Base-by-base conservation (phyloP, 768 basidiomycete genomes). In the Leucosporidium scottii region DNA sequence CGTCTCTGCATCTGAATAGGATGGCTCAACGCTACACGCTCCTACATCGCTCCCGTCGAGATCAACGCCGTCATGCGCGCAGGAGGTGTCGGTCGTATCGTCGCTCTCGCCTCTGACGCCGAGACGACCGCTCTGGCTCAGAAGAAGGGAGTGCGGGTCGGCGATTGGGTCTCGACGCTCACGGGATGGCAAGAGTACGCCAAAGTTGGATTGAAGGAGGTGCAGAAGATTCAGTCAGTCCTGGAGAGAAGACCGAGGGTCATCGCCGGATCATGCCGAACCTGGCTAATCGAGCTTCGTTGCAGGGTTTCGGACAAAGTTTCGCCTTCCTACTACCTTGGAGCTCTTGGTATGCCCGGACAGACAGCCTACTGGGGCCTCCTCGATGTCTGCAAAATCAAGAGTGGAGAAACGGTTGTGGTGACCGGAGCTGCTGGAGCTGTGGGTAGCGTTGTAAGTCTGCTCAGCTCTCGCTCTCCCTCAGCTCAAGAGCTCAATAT, bases 351-450 rank as follows among this genome's bases (percentile, higher is more conserved):
- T 25, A 75, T 77, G 55, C 82, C 86, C 17, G 91, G 90, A 18
- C 67, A 69, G 76, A 94, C 93, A 8, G 93, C 93, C 7, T 96
- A 93, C 78, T 90, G 91, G 91, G 93, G 93, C 13, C 81, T 97
- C 34, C 81, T 85, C 77, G 89, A 91, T 59, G 82, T 94, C 56
- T 91, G 87, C 21, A 78, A 89, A 67, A 78, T 93, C 59, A 89
- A 93, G 77, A 78, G 86, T 0, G 91, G 92, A 18, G 92, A 97
- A 68, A 89, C 84, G 0, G 84, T 94, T 59, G 83, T 97, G 28
- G 87, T 87, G 17, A 90, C 90, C 1, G 93, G 91, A 25, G 93
- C 93, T 3, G 93, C 94, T 13, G 93, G 93, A 15, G 86, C 92
- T 1, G 89, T 90, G 15, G 91, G 92, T n/a, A 84, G 86, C 15